Evolutionary conservation across 441 rosid genomes (phyloP).

Genomic region (Syzygium syzygioides): DNA sequence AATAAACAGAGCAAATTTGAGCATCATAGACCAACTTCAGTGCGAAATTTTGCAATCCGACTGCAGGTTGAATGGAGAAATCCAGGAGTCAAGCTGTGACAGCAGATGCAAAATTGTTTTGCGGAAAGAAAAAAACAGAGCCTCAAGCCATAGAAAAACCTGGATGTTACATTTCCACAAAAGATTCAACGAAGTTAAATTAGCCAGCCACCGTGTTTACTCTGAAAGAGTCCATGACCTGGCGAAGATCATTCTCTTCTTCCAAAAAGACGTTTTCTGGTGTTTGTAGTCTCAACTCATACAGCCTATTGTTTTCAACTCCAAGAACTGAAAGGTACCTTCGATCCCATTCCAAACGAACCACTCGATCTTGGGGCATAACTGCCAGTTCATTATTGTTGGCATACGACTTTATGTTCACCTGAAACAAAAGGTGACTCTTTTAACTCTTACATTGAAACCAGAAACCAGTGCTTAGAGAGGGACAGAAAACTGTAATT

Average conservation of each 20-base stretch:
- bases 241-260: slow-evolving; percentile 76
- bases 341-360: slow-evolving; percentile 80
- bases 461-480: neutral
- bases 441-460: neutral
- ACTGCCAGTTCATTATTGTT: slow-evolving; percentile 89
- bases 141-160: neutral
- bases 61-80: neutral
- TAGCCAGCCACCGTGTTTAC: slow-evolving; percentile 58
- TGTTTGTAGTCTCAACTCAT: slow-evolving; percentile 79
- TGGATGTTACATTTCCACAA: neutral
- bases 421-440: slow-evolving; percentile 30
- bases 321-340: slow-evolving; percentile 86
- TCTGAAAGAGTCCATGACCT: slow-evolving; percentile 82
- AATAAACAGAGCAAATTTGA: neutral
- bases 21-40: neutral
- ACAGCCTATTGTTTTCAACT: slow-evolving; percentile 77
- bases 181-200: neutral
- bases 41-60: neutral
- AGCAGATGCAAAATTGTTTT: neutral
- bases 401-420: slow-evolving; percentile 86
- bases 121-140: neutral
- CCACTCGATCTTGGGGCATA: slow-evolving; percentile 81
- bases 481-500: neutral
- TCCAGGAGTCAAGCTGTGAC: neutral
- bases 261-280: slow-evolving; percentile 78